Conservation (phyloP, 2,329 filamentous ascomycete genomes). For the Penicillium sp. region DNA sequence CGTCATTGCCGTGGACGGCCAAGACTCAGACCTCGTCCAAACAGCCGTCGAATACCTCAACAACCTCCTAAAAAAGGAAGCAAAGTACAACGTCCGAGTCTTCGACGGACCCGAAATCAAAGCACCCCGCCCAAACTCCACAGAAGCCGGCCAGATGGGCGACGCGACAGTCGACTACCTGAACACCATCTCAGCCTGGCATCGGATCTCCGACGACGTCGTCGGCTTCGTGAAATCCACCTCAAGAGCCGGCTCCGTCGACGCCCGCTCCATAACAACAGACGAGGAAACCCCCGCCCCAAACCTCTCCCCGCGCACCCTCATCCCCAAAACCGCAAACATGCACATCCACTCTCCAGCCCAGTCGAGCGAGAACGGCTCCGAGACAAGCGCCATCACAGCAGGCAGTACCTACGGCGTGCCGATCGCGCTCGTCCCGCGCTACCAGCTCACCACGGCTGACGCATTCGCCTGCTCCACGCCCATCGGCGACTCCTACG, state of each 20-base stretch:
- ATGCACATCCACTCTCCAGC: conserved; percentile 33
- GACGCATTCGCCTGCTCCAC: conserved; percentile 72
- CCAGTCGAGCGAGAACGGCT: conserved; percentile 28
- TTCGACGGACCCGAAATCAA: conserved; percentile 47
- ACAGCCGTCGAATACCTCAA: conserved; percentile 65
- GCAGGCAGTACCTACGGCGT: conserved; percentile 34
- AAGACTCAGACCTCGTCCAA: conserved; percentile 61
- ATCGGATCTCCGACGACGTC: conserved; percentile 70
- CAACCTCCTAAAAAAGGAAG: conserved; percentile 51
- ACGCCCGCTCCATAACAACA: conserved; percentile 9
- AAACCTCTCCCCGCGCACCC: conserved; percentile 33
- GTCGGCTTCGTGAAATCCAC: conserved; percentile 52
- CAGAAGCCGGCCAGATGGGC: conserved; percentile 36
- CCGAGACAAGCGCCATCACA: conserved; percentile 21
- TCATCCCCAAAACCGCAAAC: conserved; percentile 31
- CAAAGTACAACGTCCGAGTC: conserved; percentile 51
- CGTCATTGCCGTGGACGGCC: conserved; percentile 79
- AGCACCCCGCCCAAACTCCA: conserved; percentile 17
- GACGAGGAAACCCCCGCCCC: conserved; percentile 22
- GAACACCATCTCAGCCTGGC: conserved; percentile 69
- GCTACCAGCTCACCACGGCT: conserved; percentile 76
- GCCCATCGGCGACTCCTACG: conserved; percentile 73
- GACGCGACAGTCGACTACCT: conserved; percentile 60
- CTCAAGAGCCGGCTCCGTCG: conserved; percentile 14
- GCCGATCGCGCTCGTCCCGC: conserved; percentile 72